These are phyloP conservation scores for Niveomyces coronatus DNA, from an alignment of 2,329 filamentous ascomycete genomes.

Conservation along the genomic window DNA sequence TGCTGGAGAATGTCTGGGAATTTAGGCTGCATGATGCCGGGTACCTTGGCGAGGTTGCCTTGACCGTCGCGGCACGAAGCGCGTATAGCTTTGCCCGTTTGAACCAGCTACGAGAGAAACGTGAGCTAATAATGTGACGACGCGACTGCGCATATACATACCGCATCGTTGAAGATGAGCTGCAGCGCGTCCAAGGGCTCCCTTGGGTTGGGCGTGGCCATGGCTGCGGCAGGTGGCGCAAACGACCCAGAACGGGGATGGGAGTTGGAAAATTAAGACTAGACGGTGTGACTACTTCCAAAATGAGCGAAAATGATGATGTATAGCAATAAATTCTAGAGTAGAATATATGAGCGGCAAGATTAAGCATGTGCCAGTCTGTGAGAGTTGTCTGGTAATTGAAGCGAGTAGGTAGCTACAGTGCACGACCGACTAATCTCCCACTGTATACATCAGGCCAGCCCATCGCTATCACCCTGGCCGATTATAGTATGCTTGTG, in stretches of 20 bases:
- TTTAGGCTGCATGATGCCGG: slow-evolving; percentile 28
- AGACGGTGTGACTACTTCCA: too few relatives aligned
- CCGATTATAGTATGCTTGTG: too few relatives aligned
- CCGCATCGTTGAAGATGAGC: slow-evolving; percentile 43
- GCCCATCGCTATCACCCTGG: too few relatives aligned
- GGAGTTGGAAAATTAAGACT: too few relatives aligned
- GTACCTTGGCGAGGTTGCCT: slow-evolving; percentile 24
- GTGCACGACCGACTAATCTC: too few relatives aligned
- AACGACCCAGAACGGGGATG: not conserved
- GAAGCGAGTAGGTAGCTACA: too few relatives aligned
- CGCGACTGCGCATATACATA: slow-evolving; percentile 23
- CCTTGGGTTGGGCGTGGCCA: slow-evolving; percentile 24
- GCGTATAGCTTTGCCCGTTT: slow-evolving; percentile 47
- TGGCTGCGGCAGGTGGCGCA: slow-evolving; percentile 12
- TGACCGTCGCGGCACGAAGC: slow-evolving; percentile 36
- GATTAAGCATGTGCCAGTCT: too few relatives aligned
- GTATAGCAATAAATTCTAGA: too few relatives aligned
- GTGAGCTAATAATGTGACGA: not conserved
- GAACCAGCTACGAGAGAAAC: slow-evolving; percentile 36
- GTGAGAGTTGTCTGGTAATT: too few relatives aligned
- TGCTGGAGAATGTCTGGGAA: slow-evolving; percentile 35
- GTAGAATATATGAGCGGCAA: too few relatives aligned
- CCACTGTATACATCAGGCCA: too few relatives aligned
- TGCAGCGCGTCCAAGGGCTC: slow-evolving; percentile 39
- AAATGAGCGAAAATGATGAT: too few relatives aligned